Conservation (phyloP, 2,329 filamentous ascomycete species). For the Scedosporium minutisporum region DNA sequence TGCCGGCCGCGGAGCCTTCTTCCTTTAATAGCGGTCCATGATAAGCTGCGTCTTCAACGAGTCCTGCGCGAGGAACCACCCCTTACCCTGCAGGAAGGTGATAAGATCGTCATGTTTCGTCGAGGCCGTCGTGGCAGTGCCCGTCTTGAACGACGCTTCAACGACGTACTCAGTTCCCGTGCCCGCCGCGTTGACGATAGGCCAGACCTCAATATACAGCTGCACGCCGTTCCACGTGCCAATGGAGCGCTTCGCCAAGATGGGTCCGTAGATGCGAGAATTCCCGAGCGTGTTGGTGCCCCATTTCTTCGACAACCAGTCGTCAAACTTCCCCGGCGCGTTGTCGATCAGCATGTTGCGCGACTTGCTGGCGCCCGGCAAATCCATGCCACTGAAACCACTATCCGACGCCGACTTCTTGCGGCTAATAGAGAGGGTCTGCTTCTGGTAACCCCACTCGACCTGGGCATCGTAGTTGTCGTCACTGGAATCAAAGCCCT, state of each 20-base stretch:
- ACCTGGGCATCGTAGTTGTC: constrained; percentile 24
- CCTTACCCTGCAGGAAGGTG: constrained; percentile 13
- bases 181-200: constrained; percentile 14
- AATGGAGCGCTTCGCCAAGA: constrained; percentile 19
- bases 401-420: constrained; percentile 16
- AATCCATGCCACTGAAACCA: constrained; percentile 16
- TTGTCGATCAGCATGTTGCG: constrained; percentile 16
- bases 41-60: constrained; percentile 18
- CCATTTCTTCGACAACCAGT: constrained; percentile 17
- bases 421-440: constrained; percentile 25
- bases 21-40: constrained; percentile 16
- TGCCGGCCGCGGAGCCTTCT: too few species aligned
- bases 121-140: constrained; percentile 10
- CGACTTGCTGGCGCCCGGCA: constrained; percentile 14
- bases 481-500: constrained; percentile 22
- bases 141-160: constrained; percentile 20
- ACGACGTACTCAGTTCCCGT: constrained; percentile 18
- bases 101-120: constrained; percentile 13
- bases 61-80: constrained; percentile 18
- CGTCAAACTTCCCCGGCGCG: constrained; percentile 20
- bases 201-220: constrained; percentile 23
- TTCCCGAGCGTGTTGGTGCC: constrained; percentile 15
- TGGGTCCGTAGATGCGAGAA: constrained; percentile 20
- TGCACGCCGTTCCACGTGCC: constrained; percentile 19
- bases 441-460: constrained; percentile 25